A percentile compares a stretch with the other conserved stretches of the same genome.
phyloP scores from a whole-genome alignment of 495 filamentous ascomycete genomes.

The Tuber magnatum region DNA sequence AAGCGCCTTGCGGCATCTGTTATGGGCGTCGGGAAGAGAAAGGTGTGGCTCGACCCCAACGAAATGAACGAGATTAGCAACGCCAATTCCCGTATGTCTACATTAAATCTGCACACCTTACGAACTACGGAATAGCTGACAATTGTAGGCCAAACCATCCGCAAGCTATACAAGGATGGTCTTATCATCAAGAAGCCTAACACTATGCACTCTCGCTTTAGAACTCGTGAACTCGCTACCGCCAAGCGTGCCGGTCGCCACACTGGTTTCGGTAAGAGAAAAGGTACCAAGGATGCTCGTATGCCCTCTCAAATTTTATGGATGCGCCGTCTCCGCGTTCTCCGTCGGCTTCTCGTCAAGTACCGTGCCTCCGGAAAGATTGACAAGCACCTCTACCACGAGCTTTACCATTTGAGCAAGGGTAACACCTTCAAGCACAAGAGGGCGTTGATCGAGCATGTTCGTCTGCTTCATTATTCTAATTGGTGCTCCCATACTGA shows the following conservation, averaged over 20 bases:
- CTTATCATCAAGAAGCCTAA: conserved; percentile 99
- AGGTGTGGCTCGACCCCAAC: conserved; percentile 99
- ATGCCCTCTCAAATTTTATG: conserved; percentile 98
- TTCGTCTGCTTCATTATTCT: conserved; percentile 52
- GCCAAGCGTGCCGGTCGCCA: conserved; percentile 90
- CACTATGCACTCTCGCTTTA: conserved; percentile 96
- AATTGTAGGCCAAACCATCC: conserved; percentile 70
- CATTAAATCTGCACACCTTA: neutral
- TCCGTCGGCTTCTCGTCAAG: conserved; percentile 97
- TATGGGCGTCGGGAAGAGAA: conserved; percentile 96
- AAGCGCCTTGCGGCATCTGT: conserved; percentile 99
- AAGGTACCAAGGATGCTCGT: conserved; percentile 99
- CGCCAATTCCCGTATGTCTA: conserved; percentile 78
- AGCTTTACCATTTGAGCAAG: conserved; percentile 99
- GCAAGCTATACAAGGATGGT: conserved; percentile 99
- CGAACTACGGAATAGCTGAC: conserved; percentile 5
- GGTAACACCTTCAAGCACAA: conserved; percentile 99
- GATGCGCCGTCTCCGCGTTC: conserved; percentile 99
- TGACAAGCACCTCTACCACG: conserved; percentile 99
- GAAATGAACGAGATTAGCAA: conserved; percentile 99
- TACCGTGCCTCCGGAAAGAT: conserved; percentile 99
- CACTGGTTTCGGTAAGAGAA: conserved; percentile 98
- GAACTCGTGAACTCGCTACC: conserved; percentile 82
- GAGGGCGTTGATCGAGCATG: conserved; percentile 97
- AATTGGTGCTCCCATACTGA: neutral